Evolutionary conservation across 352 stramenopile genomes (phyloP).

Genomic region (Pythium biforme): DNA sequence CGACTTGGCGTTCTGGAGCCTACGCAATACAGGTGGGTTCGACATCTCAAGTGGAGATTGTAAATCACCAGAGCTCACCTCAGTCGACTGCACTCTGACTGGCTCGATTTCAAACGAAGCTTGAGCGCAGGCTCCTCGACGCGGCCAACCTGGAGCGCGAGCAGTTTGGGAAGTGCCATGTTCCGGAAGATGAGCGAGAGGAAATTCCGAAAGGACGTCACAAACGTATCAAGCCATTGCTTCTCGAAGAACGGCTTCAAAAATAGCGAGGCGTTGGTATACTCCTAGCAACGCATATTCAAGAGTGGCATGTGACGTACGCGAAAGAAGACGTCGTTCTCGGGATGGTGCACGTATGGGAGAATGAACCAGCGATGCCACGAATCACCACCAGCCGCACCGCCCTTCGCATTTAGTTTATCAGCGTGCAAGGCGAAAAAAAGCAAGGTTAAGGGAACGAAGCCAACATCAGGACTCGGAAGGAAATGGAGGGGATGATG

Average conservation of each 20-base stretch:
- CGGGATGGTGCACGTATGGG: conserved; percentile 72
- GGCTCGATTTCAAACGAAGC: conserved; percentile 64
- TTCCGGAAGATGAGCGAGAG: conserved; percentile 73
- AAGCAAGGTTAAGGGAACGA: conserved; percentile 31
- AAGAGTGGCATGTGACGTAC: conserved; percentile 25
- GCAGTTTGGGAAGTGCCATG: conserved; percentile 68
- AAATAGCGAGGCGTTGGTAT: too few relatives aligned
- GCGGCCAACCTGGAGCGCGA: conserved; percentile 69
- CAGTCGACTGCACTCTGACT: conserved; percentile 69
- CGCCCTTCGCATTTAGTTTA: conserved; percentile 52
- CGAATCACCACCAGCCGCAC: conserved; percentile 33
- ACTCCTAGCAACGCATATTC: background rate
- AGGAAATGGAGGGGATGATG: too few relatives aligned
- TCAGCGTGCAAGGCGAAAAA: conserved; percentile 37
- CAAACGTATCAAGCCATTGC: conserved; percentile 68
- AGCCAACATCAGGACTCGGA: too few relatives aligned
- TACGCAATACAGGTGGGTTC: background rate
- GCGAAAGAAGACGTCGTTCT: conserved; percentile 71
- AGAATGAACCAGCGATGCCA: conserved; percentile 85
- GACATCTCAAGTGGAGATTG: too few relatives aligned
- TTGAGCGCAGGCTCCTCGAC: conserved; percentile 70
- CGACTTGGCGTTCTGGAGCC: conserved; percentile 48
- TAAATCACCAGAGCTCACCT: too few relatives aligned
- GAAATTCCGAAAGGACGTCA: conserved; percentile 80
- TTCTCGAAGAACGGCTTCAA: conserved; percentile 62